A percentile compares a stretch with the other conserved stretches of the same genome.
Evolutionary conservation across 805 yeast genomes (phyloP).

Genomic region (Metschnikowia henanensis): DNA sequence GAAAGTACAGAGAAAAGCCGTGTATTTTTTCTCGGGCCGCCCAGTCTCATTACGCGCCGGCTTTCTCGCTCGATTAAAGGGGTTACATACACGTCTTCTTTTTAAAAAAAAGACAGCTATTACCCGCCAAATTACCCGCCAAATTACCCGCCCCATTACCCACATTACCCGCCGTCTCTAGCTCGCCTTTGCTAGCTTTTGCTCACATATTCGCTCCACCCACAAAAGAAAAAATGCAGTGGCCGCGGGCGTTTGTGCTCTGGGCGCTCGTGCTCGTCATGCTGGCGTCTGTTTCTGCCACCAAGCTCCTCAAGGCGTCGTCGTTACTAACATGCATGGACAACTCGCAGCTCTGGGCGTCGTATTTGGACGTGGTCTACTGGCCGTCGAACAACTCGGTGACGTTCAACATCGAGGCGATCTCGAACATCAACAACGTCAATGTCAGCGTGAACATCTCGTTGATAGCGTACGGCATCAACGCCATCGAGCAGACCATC

Average conservation of each 20-base stretch:
- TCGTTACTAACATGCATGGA: constrained; percentile 93
- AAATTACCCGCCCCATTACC: too few species aligned
- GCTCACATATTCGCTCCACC: neutral
- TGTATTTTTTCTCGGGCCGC: neutral
- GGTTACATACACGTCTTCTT: too few species aligned
- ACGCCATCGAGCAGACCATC: constrained; percentile 52
- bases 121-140: too few species aligned
- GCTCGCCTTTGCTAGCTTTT: neutral
- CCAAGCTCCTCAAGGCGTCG: constrained; percentile 44
- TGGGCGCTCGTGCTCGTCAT: constrained; percentile 3
- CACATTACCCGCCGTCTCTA: too few species aligned
- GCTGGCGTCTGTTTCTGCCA: constrained; percentile 19
- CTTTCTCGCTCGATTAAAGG: too few species aligned
- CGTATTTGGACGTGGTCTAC: constrained; percentile 73
- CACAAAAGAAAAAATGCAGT: neutral
- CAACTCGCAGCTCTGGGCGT: constrained; percentile 82
- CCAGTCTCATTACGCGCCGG: too few species aligned
- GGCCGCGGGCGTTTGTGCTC: constrained; percentile 4
- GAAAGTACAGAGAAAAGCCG: too few species aligned
- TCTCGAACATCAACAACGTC: constrained; percentile 68
- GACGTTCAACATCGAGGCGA: constrained; percentile 68
- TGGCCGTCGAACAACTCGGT: constrained; percentile 66
- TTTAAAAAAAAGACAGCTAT: too few species aligned
- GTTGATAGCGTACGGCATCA: constrained; percentile 80
- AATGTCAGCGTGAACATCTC: constrained; percentile 65